phyloP scores from a whole-genome alignment of 1,284 basidiomycete genomes.

The Mycosarcoma maydis region DNA sequence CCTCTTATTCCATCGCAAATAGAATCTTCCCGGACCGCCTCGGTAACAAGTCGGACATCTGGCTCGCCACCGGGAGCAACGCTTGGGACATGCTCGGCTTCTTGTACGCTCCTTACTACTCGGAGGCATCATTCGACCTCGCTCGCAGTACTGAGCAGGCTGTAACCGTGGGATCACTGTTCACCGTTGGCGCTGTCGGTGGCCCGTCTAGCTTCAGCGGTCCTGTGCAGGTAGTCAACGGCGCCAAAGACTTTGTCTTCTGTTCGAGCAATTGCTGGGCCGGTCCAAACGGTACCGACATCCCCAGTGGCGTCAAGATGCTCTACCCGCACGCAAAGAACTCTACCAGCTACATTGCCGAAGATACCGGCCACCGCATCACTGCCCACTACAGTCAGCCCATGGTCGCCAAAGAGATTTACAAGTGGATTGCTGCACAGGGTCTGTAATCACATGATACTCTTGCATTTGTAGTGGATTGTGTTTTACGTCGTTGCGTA shows the following conservation, averaged over 20 bases:
- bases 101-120: constrained; percentile 68
- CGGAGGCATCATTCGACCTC: constrained; percentile 48
- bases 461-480: no score
- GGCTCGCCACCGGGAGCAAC: constrained; percentile 58
- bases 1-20: constrained; percentile 62
- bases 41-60: constrained; percentile 28
- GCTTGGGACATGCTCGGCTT: constrained; percentile 67
- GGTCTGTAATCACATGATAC: constrained; percentile 21
- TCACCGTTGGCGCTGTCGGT: constrained; percentile 52
- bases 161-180: constrained; percentile 66
- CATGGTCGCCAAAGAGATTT: constrained; percentile 24
- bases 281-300: constrained; percentile 39
- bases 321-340: constrained; percentile 45
- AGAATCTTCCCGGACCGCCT: constrained; percentile 44
- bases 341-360: constrained; percentile 38
- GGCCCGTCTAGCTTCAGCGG: constrained; percentile 62
- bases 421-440: constrained; percentile 29
- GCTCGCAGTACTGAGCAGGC: constrained; percentile 58
- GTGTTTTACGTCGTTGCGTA: no score
- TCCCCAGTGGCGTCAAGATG: constrained; percentile 22
- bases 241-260: constrained; percentile 67
- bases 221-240: constrained; percentile 68
- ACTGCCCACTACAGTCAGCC: constrained; percentile 36
- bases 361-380: constrained; percentile 48
- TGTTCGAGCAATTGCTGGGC: constrained; percentile 62